Base-by-base conservation (phyloP, 129 eudicot species). In the Ambrosia artemisiifolia region DNA sequence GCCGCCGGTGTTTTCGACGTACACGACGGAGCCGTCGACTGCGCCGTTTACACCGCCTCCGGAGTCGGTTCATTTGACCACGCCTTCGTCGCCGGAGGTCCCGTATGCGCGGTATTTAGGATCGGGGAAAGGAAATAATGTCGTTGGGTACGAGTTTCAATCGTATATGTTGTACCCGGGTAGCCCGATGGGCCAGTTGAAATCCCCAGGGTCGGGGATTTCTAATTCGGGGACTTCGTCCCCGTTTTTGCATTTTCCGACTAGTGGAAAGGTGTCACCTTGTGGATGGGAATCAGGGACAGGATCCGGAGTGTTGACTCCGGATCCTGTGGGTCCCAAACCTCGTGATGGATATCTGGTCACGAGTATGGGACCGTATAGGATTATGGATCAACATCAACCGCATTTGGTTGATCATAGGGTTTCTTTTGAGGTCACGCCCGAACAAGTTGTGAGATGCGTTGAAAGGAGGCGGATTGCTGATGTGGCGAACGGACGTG, bases 1-100 rank as follows among this genome's bases (percentile, higher is more conserved):
- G 2, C 98, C 98, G 9, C 98, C 98, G 0, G 87, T 84, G 3
- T 93, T 93, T 74, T 93, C 98, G 6, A 83, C 92, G 2, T 93
- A 81, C 84, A 89, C 85, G 42, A 93, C 98, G 0, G 96, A 93
- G 64, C 98, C 98, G 10, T 93, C 98, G 3, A 93, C 98, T 24
- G 98, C 98, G 30, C 96, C 98, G 3, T 93, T 82, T 64, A 93
- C 98, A 24, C 98, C 98, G 13, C 98, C 98, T 1, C 96, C 95
- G 0, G 98, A 93, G 47, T 84, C 95, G n/a, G 88, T 87, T 48
- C 95, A 93, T 44, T 60, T 90, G 76, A 93, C 98, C 2, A 93
- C 95, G 32, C 98, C 98, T 40, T 93, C 98, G 34, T 93, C 98
- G 0, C 98, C 98, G 11, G 98, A 93, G 84, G 96, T 93, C 11